Evolutionary conservation across 257 asterid genomes (phyloP).

Genomic region (Osmanthus fragrans): DNA sequence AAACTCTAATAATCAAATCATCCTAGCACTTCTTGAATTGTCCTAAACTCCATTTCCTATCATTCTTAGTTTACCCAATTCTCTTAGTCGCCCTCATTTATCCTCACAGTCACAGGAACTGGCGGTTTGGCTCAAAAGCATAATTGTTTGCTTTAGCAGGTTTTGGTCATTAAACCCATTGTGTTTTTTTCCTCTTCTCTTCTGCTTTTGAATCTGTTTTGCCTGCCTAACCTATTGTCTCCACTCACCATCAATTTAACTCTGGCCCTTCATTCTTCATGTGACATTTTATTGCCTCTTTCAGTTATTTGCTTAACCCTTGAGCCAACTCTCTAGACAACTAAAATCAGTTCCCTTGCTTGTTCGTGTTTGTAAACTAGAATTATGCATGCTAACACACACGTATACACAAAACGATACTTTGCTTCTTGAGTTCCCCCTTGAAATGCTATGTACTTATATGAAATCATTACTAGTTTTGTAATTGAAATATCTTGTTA

Average conservation of each 20-base stretch:
- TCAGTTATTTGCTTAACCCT: not conserved
- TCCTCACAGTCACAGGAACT: not conserved
- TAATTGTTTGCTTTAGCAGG: not conserved
- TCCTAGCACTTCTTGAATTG: not conserved
- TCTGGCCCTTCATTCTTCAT: not conserved
- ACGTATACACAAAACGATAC: not conserved
- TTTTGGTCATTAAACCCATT: not conserved
- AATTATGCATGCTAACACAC: not conserved
- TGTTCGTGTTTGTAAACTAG: not conserved
- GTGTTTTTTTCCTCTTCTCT: not conserved
- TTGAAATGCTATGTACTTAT: not conserved
- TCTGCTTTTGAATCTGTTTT: not conserved
- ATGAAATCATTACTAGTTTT: not conserved
- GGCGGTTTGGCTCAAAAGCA: not conserved
- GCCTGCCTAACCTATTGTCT: not conserved
- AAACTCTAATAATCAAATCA: not conserved
- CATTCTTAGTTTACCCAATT: not conserved
- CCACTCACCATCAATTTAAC: not conserved
- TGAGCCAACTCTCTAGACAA: not conserved
- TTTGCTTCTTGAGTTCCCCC: not conserved
- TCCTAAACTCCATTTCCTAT: not conserved
- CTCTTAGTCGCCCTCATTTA: not conserved
- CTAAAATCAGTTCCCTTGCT: not conserved
- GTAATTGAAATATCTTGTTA: constrained; percentile 13
- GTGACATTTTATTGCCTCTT: not conserved